Evolutionary conservation across 495 filamentous ascomycete genomes (phyloP).

Genomic region (Aspergillus haitiensis): DNA sequence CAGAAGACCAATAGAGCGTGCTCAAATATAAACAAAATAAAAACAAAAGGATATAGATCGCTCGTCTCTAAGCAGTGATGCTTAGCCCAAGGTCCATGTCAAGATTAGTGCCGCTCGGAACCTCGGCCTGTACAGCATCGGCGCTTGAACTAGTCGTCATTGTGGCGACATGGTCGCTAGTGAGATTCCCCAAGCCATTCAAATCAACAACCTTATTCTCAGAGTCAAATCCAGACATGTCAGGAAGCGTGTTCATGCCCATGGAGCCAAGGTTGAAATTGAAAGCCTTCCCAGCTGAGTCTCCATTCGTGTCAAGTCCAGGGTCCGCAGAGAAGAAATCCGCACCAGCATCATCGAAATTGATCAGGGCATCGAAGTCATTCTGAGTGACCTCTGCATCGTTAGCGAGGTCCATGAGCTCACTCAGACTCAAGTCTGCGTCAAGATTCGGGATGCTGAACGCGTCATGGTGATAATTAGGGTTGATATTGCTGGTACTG

Average conservation of each 20-base stretch:
- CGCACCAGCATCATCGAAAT: constrained; percentile 46
- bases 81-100: constrained; percentile 38
- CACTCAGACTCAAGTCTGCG: constrained; percentile 43
- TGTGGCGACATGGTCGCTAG: not conserved
- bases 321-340: constrained; percentile 42
- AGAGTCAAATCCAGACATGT: constrained; percentile 34
- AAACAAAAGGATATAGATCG: constrained; percentile 9
- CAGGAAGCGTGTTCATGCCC: constrained; percentile 28
- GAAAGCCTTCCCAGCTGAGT: constrained; percentile 19
- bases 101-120: constrained; percentile 26
- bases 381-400: constrained; percentile 53
- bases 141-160: constrained; percentile 10
- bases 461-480: constrained; percentile 33
- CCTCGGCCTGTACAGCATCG: constrained; percentile 22
- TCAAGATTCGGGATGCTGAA: constrained; percentile 39
- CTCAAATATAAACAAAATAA: constrained; percentile 1
- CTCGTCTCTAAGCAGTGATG: constrained; percentile 20
- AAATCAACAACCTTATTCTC: constrained; percentile 35
- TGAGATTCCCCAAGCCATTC: constrained; percentile 24
- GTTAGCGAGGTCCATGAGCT: constrained; percentile 50
- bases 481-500: constrained; percentile 46
- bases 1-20: constrained; percentile 15
- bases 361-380: constrained; percentile 51
- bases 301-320: constrained; percentile 11
- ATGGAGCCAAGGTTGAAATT: constrained; percentile 29